A percentile compares a stretch with the other conserved stretches of the same genome.
These are phyloP conservation scores for Scutellaria minor DNA, from an alignment of 257 asterid genomes.

Conservation along the genomic window DNA sequence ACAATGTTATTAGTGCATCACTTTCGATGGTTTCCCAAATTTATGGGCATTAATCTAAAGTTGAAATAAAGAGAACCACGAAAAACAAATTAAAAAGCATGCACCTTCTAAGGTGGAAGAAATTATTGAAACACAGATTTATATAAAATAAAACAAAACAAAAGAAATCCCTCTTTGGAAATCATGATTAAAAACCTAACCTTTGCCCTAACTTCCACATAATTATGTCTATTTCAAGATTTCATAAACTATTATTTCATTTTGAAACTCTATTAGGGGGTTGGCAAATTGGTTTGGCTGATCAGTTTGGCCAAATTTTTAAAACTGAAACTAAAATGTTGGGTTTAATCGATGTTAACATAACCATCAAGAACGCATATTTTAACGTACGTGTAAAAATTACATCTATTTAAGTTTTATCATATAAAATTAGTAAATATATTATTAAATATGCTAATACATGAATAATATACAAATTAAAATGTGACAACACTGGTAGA, in stretches of 20 bases:
- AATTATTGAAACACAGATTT: conserved; percentile 35
- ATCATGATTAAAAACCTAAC: conserved; percentile 36
- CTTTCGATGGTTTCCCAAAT: conserved; percentile 43
- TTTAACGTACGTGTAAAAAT: too few species aligned
- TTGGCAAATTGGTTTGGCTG: too few species aligned
- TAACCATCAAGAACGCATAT: too few species aligned
- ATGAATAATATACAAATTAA: too few species aligned
- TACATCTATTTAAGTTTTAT: too few species aligned
- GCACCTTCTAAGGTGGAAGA: conserved; percentile 46
- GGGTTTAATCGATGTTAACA: too few species aligned
- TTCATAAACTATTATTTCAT: too few species aligned
- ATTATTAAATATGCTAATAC: too few species aligned
- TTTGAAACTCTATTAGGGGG: neutral
- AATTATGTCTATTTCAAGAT: conserved; percentile 18
- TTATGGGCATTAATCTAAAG: conserved; percentile 27
- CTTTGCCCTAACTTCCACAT: conserved; percentile 27
- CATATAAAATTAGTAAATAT: too few species aligned
- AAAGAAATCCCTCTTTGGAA: neutral
- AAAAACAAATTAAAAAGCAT: conserved; percentile 19
- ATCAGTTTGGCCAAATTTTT: too few species aligned
- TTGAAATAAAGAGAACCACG: conserved; percentile 24
- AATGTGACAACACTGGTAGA: too few species aligned
- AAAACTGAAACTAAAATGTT: too few species aligned
- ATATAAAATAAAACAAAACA: neutral
- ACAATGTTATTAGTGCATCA: conserved; percentile 38